Base-by-base conservation (phyloP, 805 yeast genomes). In the Candida manassasensis region DNA sequence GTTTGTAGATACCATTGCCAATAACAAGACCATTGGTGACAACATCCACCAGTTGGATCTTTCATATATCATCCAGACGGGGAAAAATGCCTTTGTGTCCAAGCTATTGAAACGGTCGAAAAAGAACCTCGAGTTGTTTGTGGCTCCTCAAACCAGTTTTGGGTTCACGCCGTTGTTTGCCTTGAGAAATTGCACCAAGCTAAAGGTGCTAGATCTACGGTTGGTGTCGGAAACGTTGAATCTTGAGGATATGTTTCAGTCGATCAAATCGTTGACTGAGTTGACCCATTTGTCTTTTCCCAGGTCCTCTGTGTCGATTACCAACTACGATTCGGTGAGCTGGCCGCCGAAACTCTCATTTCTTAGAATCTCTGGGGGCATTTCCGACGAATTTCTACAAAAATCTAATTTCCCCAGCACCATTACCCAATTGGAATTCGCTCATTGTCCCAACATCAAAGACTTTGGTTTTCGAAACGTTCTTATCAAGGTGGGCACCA, bases 121-220 rank as follows among this genome's bases (percentile, higher is more conserved):
- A 6, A 55, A 69, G 13, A 72, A 69, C 25, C 62, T 93, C 32
- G 74, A 78, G 43, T 63, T 69, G 8, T 88, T 93, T 48, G 73
- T 84, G 6, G 96, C 97, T 0, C 96, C 97, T 3, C 97, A 90
- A 53, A 81, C 97, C 21, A 83, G 94, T 61, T 90, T 93, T 64
- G 98, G 98, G 0, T 73, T 79, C 33, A 84, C 95, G 2, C 97
- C 97, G 1, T 61, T 90, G 45, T 73, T 86, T n/a, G 79, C 94
- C 34, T 66, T 93, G 29, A 73, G 84, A 39, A 67, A 79, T 28
- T 93, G 98, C 55, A 62, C 62, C 15, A 67, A 71, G 19, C 61
- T 90, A 38, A 68, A 68, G 42, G 73, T 77, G 2, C 63, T 90
- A 24, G 97, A 90, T 53, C 60, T 90, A 40, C 76, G 95, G 9